These are phyloP conservation scores for Begonia fuchsioides DNA, from an alignment of 306 rosid species.

Conservation along the genomic window DNA sequence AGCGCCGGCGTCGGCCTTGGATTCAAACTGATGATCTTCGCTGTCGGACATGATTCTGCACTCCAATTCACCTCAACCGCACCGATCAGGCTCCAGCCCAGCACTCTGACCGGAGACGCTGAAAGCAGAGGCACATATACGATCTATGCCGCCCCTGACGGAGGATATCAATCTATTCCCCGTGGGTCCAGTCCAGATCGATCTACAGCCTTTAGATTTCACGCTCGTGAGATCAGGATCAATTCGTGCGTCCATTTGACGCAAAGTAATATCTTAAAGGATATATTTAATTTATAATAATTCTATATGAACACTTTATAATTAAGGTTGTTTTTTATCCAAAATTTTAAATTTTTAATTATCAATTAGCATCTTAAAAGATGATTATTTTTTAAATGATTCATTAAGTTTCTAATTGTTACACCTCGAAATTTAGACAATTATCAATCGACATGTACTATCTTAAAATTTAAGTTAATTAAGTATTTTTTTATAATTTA, in stretches of 20 bases:
- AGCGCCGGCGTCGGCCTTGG: conserved; percentile 70
- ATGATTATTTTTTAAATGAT: too few relatives aligned
- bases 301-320: too few relatives aligned
- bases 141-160: neutral
- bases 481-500: too few relatives aligned
- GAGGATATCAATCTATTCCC: neutral
- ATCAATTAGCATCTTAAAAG: too few relatives aligned
- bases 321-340: too few relatives aligned
- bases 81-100: conserved; percentile 3
- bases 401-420: too few relatives aligned
- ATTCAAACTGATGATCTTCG: conserved; percentile 67
- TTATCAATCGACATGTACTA: too few relatives aligned
- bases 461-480: too few relatives aligned
- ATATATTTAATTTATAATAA: conserved; percentile 90
- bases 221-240: too few relatives aligned
- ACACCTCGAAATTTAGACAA: too few relatives aligned
- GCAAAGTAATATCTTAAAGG: conserved; percentile 90
- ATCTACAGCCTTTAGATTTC: conserved; percentile 9
- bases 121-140: neutral
- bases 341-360: too few relatives aligned
- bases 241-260: conserved; percentile 11
- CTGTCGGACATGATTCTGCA: conserved; percentile 41
- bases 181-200: conserved; percentile 8
- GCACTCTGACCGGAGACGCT: neutral
- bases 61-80: neutral